Evolutionary conservation across 1,284 basidiomycete genomes (phyloP).

Genomic region (Sanghuangporus sanghuang): DNA sequence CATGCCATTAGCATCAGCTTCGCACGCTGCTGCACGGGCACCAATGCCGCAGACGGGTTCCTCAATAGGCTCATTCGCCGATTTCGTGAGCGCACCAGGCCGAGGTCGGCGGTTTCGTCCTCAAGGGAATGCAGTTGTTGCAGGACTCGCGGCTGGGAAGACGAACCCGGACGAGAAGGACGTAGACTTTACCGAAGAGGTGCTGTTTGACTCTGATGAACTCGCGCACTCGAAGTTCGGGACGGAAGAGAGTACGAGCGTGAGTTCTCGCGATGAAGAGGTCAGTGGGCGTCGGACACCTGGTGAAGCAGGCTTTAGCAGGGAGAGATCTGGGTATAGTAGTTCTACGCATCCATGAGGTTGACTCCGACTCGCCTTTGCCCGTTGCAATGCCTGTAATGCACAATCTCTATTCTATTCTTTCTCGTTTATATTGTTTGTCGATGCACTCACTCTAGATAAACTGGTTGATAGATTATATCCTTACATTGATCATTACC

Average conservation of each 20-base stretch:
- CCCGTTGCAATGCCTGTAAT: neutral
- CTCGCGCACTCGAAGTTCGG: slow-evolving; percentile 16
- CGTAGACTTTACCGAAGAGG: slow-evolving; percentile 18
- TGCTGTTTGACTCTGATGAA: slow-evolving; percentile 21
- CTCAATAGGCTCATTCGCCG: slow-evolving; percentile 46
- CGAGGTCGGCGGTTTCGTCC: slow-evolving; percentile 12
- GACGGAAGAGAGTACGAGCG: slow-evolving; percentile 19
- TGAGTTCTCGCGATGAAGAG: slow-evolving; percentile 20
- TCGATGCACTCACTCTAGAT: neutral
- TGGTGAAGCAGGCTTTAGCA: slow-evolving; percentile 1
- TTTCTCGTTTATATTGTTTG: neutral
- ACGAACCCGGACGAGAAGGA: slow-evolving; percentile 11
- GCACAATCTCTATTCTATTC: neutral
- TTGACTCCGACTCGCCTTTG: neutral
- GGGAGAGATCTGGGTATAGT: slow-evolving; percentile 13
- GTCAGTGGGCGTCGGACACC: slow-evolving; percentile 8
- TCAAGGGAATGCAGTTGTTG: neutral
- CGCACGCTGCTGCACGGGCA: slow-evolving; percentile 16
- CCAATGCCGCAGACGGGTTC: slow-evolving; percentile 25
- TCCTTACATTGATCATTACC: neutral
- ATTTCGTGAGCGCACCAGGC: slow-evolving; percentile 52
- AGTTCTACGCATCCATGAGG: slow-evolving; percentile 4
- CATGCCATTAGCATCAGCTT: slow-evolving; percentile 44
- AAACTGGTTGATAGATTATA: neutral
- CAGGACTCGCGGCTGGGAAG: slow-evolving; percentile 1